Conservation (phyloP, 2,329 filamentous ascomycete species). For the Clonostachys byssicola region DNA sequence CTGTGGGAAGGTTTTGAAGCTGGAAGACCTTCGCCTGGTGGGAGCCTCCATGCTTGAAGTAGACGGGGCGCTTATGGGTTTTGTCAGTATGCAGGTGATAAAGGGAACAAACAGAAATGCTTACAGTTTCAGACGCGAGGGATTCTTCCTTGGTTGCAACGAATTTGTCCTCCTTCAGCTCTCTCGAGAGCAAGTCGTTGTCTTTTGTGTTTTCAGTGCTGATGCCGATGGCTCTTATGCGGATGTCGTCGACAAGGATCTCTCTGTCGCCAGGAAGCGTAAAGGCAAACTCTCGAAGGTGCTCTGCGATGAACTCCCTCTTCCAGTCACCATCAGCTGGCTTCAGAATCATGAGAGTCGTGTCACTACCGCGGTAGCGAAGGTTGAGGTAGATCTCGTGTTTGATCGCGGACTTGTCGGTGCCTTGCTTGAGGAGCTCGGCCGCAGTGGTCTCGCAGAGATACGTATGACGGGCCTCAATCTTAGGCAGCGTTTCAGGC, state of each 20-base stretch:
- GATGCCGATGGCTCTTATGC: slow-evolving; percentile 19
- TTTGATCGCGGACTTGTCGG: slow-evolving; percentile 28
- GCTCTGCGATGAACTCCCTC: slow-evolving; percentile 22
- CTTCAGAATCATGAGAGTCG: slow-evolving; percentile 38
- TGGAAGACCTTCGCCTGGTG: background rate
- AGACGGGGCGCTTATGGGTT: too few relatives aligned
- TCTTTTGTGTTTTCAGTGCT: background rate
- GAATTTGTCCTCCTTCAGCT: too few relatives aligned
- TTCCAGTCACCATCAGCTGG: slow-evolving; percentile 13
- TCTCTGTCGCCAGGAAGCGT: slow-evolving; percentile 17
- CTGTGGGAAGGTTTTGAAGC: background rate
- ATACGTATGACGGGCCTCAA: too few relatives aligned
- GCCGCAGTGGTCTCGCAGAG: slow-evolving; percentile 8
- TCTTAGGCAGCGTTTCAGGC: too few relatives aligned
- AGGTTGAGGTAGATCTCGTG: slow-evolving; percentile 36
- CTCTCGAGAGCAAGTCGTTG: too few relatives aligned
- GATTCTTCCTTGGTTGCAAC: too few relatives aligned
- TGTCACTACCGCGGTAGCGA: slow-evolving; percentile 44
- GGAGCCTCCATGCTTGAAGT: background rate
- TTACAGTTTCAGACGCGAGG: too few relatives aligned
- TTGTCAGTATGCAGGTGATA: too few relatives aligned
- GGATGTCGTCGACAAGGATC: slow-evolving; percentile 32
- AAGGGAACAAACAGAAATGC: too few relatives aligned
- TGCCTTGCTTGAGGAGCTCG: slow-evolving; percentile 25
- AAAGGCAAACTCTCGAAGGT: slow-evolving; percentile 35